These are phyloP conservation scores for Lasiodiplodia gonubiensis DNA, from an alignment of 2,329 filamentous ascomycete genomes.

Conservation along the genomic window DNA sequence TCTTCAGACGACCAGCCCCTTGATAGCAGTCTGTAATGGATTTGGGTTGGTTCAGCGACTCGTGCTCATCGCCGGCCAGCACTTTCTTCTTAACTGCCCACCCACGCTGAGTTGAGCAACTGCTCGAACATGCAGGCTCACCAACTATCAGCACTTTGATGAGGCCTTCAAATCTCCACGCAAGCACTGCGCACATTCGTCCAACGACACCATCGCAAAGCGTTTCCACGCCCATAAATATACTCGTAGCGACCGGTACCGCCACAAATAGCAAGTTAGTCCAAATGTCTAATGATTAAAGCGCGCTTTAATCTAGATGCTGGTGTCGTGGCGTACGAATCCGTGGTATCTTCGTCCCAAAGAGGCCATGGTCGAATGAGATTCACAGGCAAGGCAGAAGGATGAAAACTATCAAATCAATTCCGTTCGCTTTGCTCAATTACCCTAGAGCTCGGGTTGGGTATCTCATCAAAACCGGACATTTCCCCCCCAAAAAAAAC, in stretches of 20 bases:
- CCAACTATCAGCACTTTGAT: too few relatives aligned
- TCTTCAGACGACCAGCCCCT: too few relatives aligned
- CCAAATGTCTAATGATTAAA: background rate
- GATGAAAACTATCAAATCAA: background rate
- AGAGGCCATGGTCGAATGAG: background rate
- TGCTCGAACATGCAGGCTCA: too few relatives aligned
- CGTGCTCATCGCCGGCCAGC: background rate
- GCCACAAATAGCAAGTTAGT: background rate
- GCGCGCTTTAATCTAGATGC: background rate
- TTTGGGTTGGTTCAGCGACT: background rate
- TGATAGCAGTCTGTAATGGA: background rate
- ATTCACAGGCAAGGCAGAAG: background rate
- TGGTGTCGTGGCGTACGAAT: background rate
- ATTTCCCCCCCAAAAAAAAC: background rate
- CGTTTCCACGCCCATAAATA: background rate
- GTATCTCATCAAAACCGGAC: constrained; percentile 9
- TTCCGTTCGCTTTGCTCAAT: constrained; percentile 9
- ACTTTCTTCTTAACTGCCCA: background rate
- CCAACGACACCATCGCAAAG: background rate
- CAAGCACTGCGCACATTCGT: too few relatives aligned
- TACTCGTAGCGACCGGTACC: background rate
- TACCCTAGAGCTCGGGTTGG: constrained; percentile 25
- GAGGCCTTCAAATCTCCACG: background rate
- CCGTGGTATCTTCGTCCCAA: background rate
- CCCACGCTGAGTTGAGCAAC: background rate